A percentile compares a stretch with the other conserved stretches of the same genome.
These are phyloP conservation scores for Epichloe typhina DNA, from an alignment of 2,329 filamentous ascomycete genomes.

Conservation along the genomic window DNA sequence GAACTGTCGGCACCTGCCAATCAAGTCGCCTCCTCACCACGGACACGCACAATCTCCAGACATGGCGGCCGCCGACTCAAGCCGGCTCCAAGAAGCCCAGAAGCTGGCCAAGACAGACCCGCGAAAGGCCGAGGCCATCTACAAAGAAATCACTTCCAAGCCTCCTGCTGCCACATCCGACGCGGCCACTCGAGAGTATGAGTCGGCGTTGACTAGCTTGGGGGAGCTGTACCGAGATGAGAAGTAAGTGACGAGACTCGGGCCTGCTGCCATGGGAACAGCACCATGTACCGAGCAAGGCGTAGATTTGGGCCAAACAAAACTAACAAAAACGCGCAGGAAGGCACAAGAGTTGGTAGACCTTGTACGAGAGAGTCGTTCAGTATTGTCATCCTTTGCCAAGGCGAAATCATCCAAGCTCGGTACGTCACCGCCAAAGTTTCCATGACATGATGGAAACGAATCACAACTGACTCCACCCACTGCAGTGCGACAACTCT, in stretches of 20 bases:
- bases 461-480: neutral
- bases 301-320: neutral
- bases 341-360: constrained; percentile 76
- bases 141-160: constrained; percentile 79
- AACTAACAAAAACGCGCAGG: constrained; percentile 26
- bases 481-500: constrained; percentile 72
- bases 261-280: no score
- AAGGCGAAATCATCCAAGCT: constrained; percentile 98
- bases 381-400: constrained; percentile 87
- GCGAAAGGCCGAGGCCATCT: constrained; percentile 71
- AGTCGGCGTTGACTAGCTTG: constrained; percentile 73
- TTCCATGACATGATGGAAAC: neutral
- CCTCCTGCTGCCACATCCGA: constrained; percentile 73
- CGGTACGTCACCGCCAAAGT: constrained; percentile 42
- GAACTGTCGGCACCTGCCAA: neutral
- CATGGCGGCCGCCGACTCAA: constrained; percentile 47
- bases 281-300: neutral
- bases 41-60: constrained; percentile 6
- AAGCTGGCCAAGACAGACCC: constrained; percentile 70
- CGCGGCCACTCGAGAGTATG: constrained; percentile 79
- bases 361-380: constrained; percentile 79
- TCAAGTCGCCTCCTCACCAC: neutral
- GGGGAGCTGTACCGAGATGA: constrained; percentile 88
- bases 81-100: constrained; percentile 76
- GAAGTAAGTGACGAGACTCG: constrained; percentile 41